Percentiles rank a stretch among this genome's conserved stretches.
Conservation (phyloP, 768 basidiomycete species). For the Amanita muscaria region DNA sequence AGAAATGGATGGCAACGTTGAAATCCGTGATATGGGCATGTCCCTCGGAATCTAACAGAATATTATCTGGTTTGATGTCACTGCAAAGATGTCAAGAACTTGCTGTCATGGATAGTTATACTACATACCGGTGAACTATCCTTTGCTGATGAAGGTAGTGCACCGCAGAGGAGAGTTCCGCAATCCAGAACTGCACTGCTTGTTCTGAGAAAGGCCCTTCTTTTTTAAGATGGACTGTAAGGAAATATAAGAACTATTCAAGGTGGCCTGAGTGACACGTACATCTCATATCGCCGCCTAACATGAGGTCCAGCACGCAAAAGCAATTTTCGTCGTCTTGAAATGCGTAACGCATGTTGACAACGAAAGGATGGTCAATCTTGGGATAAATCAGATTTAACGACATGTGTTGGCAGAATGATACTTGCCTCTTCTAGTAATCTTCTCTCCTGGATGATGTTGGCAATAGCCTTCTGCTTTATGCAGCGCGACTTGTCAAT, state of each 20-base stretch:
- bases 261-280: constrained; percentile 23
- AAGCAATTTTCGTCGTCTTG: constrained; percentile 98
- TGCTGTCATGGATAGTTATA: background rate
- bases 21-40: constrained; percentile 98
- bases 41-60: constrained; percentile 86
- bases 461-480: constrained; percentile 84
- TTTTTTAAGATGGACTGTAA: constrained; percentile 76
- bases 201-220: constrained; percentile 58
- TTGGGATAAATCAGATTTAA: constrained; percentile 18
- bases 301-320: constrained; percentile 95
- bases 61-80: constrained; percentile 96
- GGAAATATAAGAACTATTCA: constrained; percentile 3
- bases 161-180: constrained; percentile 78
- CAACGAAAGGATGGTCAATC: constrained; percentile 86
- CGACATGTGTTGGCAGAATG: constrained; percentile 3
- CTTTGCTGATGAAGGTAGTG: constrained; percentile 86
- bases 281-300: constrained; percentile 92
- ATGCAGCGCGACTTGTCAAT: constrained; percentile 93
- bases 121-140: constrained; percentile 85
- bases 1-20: constrained; percentile 98
- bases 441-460: constrained; percentile 89
- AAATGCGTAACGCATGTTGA: constrained; percentile 91
- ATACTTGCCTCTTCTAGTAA: constrained; percentile 78
- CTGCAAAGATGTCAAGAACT: constrained; percentile 31
- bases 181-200: constrained; percentile 78